Evolutionary conservation across 768 basidiomycete genomes (phyloP).

Genomic region (Boletus rex-veris): DNA sequence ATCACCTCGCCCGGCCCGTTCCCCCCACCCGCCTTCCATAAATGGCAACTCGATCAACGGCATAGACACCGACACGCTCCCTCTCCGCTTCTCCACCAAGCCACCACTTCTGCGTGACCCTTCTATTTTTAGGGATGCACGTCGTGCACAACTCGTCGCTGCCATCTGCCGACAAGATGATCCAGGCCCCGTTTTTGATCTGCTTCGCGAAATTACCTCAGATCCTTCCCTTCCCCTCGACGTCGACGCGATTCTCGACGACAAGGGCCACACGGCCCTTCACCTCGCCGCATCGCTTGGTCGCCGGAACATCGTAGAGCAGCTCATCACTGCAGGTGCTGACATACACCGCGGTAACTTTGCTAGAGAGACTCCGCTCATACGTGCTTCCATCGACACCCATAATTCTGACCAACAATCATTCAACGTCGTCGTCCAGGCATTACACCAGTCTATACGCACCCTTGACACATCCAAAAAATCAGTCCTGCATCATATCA

Average conservation of each 20-base stretch:
- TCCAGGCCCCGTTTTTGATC: slow-evolving; percentile 54
- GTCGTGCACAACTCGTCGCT: slow-evolving; percentile 60
- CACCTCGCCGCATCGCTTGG: slow-evolving; percentile 91
- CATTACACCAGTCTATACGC: slow-evolving; percentile 70
- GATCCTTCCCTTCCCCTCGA: slow-evolving; percentile 43
- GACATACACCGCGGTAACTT: slow-evolving; percentile 91
- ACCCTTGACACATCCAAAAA: slow-evolving; percentile 86
- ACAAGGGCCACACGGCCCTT: slow-evolving; percentile 90
- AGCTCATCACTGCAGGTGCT: slow-evolving; percentile 73
- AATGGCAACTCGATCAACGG: slow-evolving; percentile 45
- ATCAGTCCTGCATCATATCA: slow-evolving; percentile 88
- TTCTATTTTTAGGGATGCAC: slow-evolving; percentile 45
- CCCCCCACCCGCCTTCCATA: slow-evolving; percentile 42
- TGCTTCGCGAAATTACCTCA: slow-evolving; percentile 61
- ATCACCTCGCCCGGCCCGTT: slow-evolving; percentile 40
- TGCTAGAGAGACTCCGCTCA: slow-evolving; percentile 91
- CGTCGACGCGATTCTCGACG: slow-evolving; percentile 84
- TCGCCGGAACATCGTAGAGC: slow-evolving; percentile 60
- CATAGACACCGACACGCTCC: slow-evolving; percentile 42
- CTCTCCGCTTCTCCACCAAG: slow-evolving; percentile 66
- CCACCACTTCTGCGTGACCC: slow-evolving; percentile 56
- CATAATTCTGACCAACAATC: slow-evolving; percentile 77
- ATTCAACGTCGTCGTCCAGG: slow-evolving; percentile 62
- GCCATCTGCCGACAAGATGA: slow-evolving; percentile 71
- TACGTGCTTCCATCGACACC: slow-evolving; percentile 87